phyloP scores from a whole-genome alignment of 2,329 filamentous ascomycete species.

The Beauveria sp. region DNA sequence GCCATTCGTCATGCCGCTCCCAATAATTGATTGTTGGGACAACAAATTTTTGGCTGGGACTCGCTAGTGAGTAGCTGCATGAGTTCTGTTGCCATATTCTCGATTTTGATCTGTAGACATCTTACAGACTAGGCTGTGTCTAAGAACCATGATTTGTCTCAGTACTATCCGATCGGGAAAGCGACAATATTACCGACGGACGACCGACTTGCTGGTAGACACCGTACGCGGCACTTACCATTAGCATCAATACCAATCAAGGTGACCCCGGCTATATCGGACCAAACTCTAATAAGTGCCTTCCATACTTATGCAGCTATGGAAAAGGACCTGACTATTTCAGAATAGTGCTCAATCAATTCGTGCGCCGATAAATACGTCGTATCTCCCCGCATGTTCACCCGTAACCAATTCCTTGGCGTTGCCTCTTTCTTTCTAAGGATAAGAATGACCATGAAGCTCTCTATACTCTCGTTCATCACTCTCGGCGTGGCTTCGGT shows the following conservation, averaged over 20 bases:
- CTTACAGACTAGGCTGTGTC: too few relatives aligned
- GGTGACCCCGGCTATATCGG: neutral
- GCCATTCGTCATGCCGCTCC: too few relatives aligned
- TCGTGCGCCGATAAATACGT: neutral
- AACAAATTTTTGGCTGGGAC: too few relatives aligned
- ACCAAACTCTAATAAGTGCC: neutral
- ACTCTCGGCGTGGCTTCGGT: neutral
- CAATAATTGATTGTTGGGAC: too few relatives aligned
- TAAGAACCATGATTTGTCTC: neutral
- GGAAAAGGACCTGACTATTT: constrained; percentile 5
- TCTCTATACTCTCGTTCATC: neutral
- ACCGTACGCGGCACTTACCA: too few relatives aligned
- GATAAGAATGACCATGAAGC: neutral
- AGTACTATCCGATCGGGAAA: too few relatives aligned
- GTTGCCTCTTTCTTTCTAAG: neutral
- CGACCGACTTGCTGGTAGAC: too few relatives aligned
- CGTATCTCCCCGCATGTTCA: neutral
- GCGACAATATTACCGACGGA: neutral
- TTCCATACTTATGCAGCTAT: neutral
- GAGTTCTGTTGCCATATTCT: neutral
- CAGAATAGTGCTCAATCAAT: neutral
- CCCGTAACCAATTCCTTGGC: too few relatives aligned
- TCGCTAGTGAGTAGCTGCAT: too few relatives aligned
- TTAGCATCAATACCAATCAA: neutral
- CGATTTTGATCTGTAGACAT: too few relatives aligned